A percentile compares a stretch with the other conserved stretches of the same genome.
phyloP scores from a whole-genome alignment of 2,329 filamentous ascomycete species.

The Dothideomycetes sp. region DNA sequence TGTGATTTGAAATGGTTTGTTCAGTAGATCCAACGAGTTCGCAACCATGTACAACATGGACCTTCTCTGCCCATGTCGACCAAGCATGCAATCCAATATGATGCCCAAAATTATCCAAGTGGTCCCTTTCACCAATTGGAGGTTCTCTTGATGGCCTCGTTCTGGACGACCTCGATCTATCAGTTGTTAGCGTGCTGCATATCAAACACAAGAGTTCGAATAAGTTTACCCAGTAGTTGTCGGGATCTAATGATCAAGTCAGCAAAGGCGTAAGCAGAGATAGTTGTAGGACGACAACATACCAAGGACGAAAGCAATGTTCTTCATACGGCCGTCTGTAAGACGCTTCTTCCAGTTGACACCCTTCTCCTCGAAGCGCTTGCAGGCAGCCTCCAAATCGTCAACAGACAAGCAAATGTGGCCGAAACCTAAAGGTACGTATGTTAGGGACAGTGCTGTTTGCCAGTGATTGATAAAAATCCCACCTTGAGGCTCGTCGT shows the following conservation, averaged over 20 bases:
- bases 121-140: conserved; percentile 4
- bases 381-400: conserved; percentile 76
- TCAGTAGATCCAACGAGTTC: too few relatives aligned
- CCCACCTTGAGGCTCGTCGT: conserved; percentile 65
- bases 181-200: neutral
- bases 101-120: neutral
- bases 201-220: too few relatives aligned
- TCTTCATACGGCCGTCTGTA: conserved; percentile 84
- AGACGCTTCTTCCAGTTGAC: conserved; percentile 93
- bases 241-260: conserved; percentile 41
- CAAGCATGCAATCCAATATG: neutral
- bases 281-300: conserved; percentile 8
- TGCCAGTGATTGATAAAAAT: too few relatives aligned
- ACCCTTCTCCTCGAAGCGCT: conserved; percentile 69
- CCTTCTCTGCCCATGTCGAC: too few relatives aligned
- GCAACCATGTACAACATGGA: too few relatives aligned
- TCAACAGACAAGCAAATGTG: conserved; percentile 86
- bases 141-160: conserved; percentile 48
- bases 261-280: neutral
- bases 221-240: conserved; percentile 64
- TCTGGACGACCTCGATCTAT: conserved; percentile 64
- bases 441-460: too few relatives aligned
- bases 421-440: conserved; percentile 56
- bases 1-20: too few relatives aligned
- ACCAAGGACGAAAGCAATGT: conserved; percentile 79